These are phyloP conservation scores for Nakaseomyces uthaithaninus DNA, from an alignment of 1,139 yeast species.

Conservation along the genomic window DNA sequence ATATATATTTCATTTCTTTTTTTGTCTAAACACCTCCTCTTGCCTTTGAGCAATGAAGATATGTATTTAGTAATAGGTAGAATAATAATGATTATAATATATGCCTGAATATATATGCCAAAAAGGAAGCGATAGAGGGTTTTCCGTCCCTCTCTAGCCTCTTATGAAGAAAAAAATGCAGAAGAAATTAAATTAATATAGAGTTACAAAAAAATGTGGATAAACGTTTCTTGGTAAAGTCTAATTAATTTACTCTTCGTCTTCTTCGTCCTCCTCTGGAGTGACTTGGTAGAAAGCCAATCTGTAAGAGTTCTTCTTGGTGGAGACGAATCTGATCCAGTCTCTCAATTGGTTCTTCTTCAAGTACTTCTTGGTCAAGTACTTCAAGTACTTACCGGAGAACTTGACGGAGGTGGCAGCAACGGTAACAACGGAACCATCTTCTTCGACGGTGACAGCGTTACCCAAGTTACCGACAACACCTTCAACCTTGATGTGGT, in stretches of 20 bases:
- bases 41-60: too few relatives aligned
- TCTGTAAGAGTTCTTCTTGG: constrained; percentile 93
- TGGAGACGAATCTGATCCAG: constrained; percentile 99
- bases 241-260: constrained; percentile 34
- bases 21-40: too few relatives aligned
- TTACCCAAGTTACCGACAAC: constrained; percentile 96
- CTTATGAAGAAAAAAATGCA: neutral
- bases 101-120: constrained; percentile 7
- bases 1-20: too few relatives aligned
- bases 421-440: constrained; percentile 74
- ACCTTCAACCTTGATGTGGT: constrained; percentile 98
- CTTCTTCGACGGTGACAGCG: constrained; percentile 81
- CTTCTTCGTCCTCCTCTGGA: constrained; percentile 95
- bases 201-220: constrained; percentile 7
- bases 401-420: constrained; percentile 87
- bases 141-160: neutral
- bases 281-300: constrained; percentile 99
- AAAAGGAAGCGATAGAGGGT: neutral
- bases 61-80: too few relatives aligned
- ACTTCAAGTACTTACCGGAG: constrained; percentile 99
- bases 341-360: constrained; percentile 99
- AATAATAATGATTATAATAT: neutral
- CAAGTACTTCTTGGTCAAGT: constrained; percentile 98
- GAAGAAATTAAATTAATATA: constrained; percentile 10
- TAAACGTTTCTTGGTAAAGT: neutral